Evolutionary conservation across 495 filamentous ascomycete genomes (phyloP).

Genomic region (Talaromyces liani): DNA sequence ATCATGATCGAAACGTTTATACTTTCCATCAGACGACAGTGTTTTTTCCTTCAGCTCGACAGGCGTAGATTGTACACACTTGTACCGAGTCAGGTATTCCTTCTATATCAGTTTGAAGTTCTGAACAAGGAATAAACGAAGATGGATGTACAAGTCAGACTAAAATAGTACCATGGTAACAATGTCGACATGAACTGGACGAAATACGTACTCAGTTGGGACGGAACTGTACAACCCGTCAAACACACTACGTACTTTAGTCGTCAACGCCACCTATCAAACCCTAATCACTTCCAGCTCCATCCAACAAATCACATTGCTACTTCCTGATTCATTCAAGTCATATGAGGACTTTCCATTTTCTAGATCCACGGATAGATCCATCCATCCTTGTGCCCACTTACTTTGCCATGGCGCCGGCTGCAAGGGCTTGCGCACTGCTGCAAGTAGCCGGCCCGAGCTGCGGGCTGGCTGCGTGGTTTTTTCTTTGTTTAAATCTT

Average conservation of each 20-base stretch:
- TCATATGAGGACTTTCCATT: background rate
- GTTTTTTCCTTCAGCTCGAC: background rate
- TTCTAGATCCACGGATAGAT: background rate
- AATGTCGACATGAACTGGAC: background rate
- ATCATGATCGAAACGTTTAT: background rate
- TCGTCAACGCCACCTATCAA: background rate
- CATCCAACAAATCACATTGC: background rate
- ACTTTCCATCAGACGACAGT: background rate
- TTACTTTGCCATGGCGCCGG: background rate
- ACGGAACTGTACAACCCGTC: background rate
- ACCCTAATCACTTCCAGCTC: background rate
- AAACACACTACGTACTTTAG: background rate
- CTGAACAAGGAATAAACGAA: background rate
- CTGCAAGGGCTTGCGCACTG: background rate
- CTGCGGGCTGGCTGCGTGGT: constrained; percentile 3
- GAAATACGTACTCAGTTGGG: background rate
- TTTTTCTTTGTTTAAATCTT: background rate
- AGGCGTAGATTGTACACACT: background rate
- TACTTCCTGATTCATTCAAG: background rate
- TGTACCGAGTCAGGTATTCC: background rate
- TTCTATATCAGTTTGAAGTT: background rate
- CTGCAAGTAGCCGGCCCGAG: constrained; percentile 3
- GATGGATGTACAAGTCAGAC: background rate
- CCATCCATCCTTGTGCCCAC: background rate
- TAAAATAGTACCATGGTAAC: background rate